phyloP scores from a whole-genome alignment of 495 filamentous ascomycete species.

The Podospora tetraspora region DNA sequence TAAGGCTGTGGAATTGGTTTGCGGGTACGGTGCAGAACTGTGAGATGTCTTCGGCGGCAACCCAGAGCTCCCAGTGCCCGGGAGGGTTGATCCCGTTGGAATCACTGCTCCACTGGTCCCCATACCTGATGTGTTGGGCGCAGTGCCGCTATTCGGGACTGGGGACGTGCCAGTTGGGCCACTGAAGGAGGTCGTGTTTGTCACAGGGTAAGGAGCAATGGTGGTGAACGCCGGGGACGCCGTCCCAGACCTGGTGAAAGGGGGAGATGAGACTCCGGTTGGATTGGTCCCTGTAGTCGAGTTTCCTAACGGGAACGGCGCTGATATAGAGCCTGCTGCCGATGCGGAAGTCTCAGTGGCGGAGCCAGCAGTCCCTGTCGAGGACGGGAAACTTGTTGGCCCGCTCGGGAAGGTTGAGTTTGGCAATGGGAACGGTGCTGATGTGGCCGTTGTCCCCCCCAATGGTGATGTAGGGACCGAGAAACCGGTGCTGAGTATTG shows the following conservation, averaged over 20 bases:
- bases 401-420: conserved; percentile 16
- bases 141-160: background rate
- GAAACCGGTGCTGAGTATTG: conserved; percentile 2
- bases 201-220: background rate
- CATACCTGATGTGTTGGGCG: background rate
- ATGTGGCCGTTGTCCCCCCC: conserved; percentile 1
- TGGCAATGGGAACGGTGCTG: conserved; percentile 15
- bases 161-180: background rate
- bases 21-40: conserved; percentile 17
- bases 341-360: background rate
- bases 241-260: background rate
- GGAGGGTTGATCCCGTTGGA: conserved; percentile 7
- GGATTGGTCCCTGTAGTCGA: background rate
- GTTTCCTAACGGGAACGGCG: background rate
- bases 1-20: conserved; percentile 18
- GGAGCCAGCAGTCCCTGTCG: background rate
- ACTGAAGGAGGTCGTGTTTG: background rate
- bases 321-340: background rate
- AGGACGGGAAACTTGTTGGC: conserved; percentile 1
- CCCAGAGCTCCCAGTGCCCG: background rate
- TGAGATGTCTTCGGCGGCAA: conserved; percentile 2
- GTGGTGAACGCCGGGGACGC: background rate
- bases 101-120: background rate
- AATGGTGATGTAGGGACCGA: background rate
- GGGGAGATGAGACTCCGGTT: background rate